Evolutionary conservation across 257 asterid genomes (phyloP), one percentile per base, ranked within the genome.

Genomic region (Thymus quinquecostatus): DNA sequence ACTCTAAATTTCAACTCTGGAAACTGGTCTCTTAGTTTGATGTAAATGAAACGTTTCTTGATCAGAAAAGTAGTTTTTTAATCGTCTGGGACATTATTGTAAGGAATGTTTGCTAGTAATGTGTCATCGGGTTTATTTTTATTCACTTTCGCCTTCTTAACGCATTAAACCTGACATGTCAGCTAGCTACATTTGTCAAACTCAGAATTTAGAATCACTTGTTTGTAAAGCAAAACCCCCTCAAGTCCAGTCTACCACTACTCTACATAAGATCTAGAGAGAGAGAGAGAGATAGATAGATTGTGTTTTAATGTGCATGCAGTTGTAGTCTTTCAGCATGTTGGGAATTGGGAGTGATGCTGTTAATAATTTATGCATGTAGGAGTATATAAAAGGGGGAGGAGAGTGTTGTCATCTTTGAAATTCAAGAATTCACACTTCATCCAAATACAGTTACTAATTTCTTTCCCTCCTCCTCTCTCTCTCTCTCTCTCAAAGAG

Each of bases 141-240:
- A n/a, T n/a, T n/a, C n/a, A n/a, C n/a, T n/a, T n/a, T n/a, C n/a
- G n/a, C n/a, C n/a, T n/a, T n/a, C n/a, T n/a, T n/a, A n/a, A n/a
- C n/a, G n/a, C n/a, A n/a, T n/a, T n/a, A n/a, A n/a, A n/a, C n/a
- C n/a, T n/a, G n/a, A n/a, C n/a, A n/a, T 68, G 64, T 76, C 67
- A 38, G 69, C 45, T 30, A 56, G 66, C 45, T 36, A 56, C 58
- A 48, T 70, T 73, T 84, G 82, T 80, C 80, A 75, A 70, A 69
- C 45, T 51, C 66, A 60, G 67, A 71, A 34, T 66, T 48, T 64
- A 79, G 84, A 79, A 80, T 85, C 87, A 75, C 91, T 87, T 87
- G 86, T 82, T 79, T 61, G 64, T 55, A 77, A 87, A 87, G 85
- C 81, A 85, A 87, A 8, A n/a, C n/a, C 74, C 68, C 74, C 33